Evolutionary conservation across 352 stramenopile species (phyloP), one percentile per base, ranked within the genome.

Genomic region (Thalassiosira hispida): DNA sequence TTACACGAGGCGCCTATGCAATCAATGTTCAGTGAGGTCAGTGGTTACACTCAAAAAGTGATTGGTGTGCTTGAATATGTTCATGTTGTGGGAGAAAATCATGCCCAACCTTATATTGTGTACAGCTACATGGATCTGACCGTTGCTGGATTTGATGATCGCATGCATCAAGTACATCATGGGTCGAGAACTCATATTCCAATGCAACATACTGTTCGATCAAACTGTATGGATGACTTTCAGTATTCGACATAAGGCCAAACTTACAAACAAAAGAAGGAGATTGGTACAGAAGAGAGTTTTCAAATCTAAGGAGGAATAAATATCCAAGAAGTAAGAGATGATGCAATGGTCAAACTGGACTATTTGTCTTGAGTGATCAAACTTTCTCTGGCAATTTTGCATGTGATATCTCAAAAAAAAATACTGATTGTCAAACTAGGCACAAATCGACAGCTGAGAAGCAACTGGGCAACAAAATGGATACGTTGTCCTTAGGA

Each of bases 151-250:
- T 61, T 61, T 61, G 52, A 61, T 49, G 40, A 49, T 49, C 6
- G 16, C 20, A 61, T 61, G 52, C 52, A 61, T 61, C 52, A 61
- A 61, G 14, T 61, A 42, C 14, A 22, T n/a, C n/a, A n/a, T 61
- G 52, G 52, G n/a, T 42, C 52, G 5, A 40, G 14, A 22, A 61
- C 22, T 42, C 52, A 25, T 38, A 25, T 61, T 9, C 52, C 52
- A 42, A 35, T 22, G 14, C 52, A 20, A 11, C 27, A 14, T 20
- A 61, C 23, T 61, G 23, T 27, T 40, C 22, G 52, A 49, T 49
- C 40, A 49, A 49, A 49, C n/a, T 12, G 11, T 49, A 49, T 20
- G 40, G 40, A 49, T 4, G 16, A 49, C 40, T 49, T 12, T 49
- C 40, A 18, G 40, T 49, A 49, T 49, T 49, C 11, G n/a, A 12